Conservation (phyloP, 2,329 filamentous ascomycete species). For the Ophiostoma perfectum region DNA sequence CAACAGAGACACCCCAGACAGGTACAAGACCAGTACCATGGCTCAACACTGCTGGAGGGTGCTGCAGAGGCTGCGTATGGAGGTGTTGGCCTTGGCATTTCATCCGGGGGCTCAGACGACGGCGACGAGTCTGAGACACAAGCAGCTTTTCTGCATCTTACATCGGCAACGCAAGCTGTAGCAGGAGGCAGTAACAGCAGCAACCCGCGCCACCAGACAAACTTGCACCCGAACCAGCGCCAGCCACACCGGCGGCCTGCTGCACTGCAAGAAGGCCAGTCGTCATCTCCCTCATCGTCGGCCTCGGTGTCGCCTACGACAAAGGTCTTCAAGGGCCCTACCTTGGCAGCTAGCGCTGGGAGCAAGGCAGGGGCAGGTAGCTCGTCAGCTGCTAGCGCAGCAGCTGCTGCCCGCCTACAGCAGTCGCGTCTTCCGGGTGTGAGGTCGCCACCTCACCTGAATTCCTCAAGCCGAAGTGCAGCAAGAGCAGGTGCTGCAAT, state of each 20-base stretch:
- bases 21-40: neutral
- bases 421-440: constrained; percentile 28
- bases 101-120: constrained; percentile 33
- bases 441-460: constrained; percentile 51
- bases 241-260: neutral
- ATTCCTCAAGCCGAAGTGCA: constrained; percentile 46
- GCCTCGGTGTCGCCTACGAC: constrained; percentile 23
- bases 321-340: constrained; percentile 16
- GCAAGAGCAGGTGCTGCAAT: neutral
- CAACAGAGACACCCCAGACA: constrained; percentile 23
- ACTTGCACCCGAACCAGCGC: neutral
- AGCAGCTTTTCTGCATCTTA: constrained; percentile 51
- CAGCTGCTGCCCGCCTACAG: constrained; percentile 21
- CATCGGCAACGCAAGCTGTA: constrained; percentile 22
- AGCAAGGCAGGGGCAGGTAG: neutral
- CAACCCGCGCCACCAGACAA: neutral
- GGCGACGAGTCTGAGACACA: constrained; percentile 52
- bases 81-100: constrained; percentile 17
- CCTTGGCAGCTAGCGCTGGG: neutral
- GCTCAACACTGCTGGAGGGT: neutral
- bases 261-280: neutral
- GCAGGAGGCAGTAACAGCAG: constrained; percentile 19
- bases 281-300: constrained; percentile 18
- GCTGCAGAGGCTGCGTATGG: constrained; percentile 28
- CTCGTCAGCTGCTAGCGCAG: constrained; percentile 31